These are phyloP conservation scores for Tricholoma furcatifolium DNA, from an alignment of 768 basidiomycete genomes.

Conservation along the genomic window DNA sequence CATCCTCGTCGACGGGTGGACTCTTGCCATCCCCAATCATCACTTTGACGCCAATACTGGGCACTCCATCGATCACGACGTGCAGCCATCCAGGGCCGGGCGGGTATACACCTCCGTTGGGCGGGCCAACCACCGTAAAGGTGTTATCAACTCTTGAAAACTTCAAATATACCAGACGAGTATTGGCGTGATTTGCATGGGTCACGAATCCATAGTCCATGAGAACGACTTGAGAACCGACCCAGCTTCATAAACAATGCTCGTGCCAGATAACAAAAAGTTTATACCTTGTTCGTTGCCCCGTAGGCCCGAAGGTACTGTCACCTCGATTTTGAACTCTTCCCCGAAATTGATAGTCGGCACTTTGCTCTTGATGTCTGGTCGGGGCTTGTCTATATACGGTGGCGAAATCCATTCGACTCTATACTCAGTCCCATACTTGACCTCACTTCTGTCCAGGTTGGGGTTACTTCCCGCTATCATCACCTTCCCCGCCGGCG, in stretches of 20 bases:
- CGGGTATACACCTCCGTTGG: constrained; percentile 64
- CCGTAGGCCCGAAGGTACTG: constrained; percentile 27
- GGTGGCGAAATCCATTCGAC: constrained; percentile 86
- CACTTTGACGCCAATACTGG: constrained; percentile 59
- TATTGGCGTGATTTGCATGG: constrained; percentile 74
- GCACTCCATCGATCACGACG: constrained; percentile 62
- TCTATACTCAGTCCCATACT: constrained; percentile 84
- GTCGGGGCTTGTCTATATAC: constrained; percentile 68
- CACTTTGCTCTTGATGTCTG: constrained; percentile 38
- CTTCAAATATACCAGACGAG: constrained; percentile 69
- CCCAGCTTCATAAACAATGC: neutral
- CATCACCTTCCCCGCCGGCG: constrained; percentile 70
- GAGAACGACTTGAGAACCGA: constrained; percentile 49
- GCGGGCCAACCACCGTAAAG: constrained; percentile 64
- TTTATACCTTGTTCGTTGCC: constrained; percentile 32
- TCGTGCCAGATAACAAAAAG: neutral
- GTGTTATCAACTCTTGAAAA: constrained; percentile 38
- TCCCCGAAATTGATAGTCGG: constrained; percentile 44
- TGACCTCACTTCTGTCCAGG: constrained; percentile 67
- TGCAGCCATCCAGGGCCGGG: constrained; percentile 82
- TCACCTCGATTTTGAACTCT: constrained; percentile 36
- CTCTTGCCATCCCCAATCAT: constrained; percentile 68
- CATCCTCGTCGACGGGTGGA: constrained; percentile 56
- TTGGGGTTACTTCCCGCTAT: constrained; percentile 86
- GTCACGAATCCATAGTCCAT: constrained; percentile 87